These are phyloP conservation scores for Zasmidium citrigriseum DNA, from an alignment of 2,329 filamentous ascomycete species.

Conservation along the genomic window DNA sequence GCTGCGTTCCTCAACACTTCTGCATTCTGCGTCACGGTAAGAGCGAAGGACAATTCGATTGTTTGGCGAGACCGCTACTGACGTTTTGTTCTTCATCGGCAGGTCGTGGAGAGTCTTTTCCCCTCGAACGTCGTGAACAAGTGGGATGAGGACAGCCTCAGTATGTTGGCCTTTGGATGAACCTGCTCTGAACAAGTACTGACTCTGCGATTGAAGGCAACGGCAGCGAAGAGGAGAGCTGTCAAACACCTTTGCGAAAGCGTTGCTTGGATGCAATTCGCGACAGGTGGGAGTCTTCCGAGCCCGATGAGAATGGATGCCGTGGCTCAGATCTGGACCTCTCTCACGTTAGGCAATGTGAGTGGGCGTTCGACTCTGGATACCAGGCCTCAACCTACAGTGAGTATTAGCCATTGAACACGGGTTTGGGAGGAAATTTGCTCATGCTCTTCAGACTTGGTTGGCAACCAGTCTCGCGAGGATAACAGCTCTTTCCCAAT, in stretches of 20 bases:
- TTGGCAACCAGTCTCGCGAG: slow-evolving; percentile 1
- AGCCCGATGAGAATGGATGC: slow-evolving; percentile 3
- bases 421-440: background rate
- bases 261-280: background rate
- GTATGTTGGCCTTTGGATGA: too few relatives aligned
- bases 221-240: background rate
- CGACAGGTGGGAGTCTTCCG: background rate
- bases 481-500: slow-evolving; percentile 5
- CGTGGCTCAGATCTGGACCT: slow-evolving; percentile 1
- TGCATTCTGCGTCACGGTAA: slow-evolving; percentile 7
- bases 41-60: too few relatives aligned
- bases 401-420: background rate
- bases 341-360: background rate
- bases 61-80: too few relatives aligned
- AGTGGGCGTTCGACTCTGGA: slow-evolving; percentile 1
- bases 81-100: too few relatives aligned
- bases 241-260: background rate
- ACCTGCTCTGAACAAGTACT: too few relatives aligned
- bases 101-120: slow-evolving; percentile 5
- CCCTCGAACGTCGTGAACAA: background rate
- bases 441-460: background rate
- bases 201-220: too few relatives aligned
- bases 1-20: background rate
- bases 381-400: background rate
- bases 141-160: background rate